Evolutionary conservation across 176 grass and related monocot species (phyloP).

Genomic region (Zizania latifolia): DNA sequence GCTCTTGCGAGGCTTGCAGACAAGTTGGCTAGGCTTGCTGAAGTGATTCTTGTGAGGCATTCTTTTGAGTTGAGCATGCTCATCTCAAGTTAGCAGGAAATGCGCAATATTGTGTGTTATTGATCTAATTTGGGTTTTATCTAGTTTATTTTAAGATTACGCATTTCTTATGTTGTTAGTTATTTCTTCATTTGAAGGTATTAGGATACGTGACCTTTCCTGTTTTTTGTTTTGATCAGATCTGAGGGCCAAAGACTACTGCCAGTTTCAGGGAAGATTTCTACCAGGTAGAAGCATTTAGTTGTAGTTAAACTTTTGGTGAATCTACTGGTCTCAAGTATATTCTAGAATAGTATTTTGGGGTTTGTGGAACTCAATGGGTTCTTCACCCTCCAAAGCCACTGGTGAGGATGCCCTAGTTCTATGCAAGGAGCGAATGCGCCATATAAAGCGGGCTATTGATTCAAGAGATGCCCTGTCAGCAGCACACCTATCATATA

Average conservation of each 20-base stretch:
- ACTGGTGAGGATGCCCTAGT: slow-evolving; percentile 60
- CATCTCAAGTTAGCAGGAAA: background rate
- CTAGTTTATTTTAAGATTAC: background rate
- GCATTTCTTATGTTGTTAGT: background rate
- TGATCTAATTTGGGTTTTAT: background rate
- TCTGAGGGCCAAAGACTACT: background rate
- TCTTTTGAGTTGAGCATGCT: background rate
- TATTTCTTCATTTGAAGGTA: background rate
- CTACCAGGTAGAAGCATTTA: background rate
- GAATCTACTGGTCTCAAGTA: background rate
- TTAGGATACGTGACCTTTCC: background rate
- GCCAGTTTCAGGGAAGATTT: background rate
- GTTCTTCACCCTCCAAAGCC: slow-evolving; percentile 74
- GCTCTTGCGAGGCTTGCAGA: too few species aligned
- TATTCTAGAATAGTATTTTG: background rate
- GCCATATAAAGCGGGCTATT: slow-evolving; percentile 58
- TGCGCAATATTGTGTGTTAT: background rate
- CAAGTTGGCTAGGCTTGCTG: background rate
- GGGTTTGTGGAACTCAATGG: slow-evolving; percentile 41
- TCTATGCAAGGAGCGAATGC: slow-evolving; percentile 85
- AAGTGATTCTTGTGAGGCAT: background rate
- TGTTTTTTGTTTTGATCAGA: background rate
- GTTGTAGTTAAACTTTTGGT: background rate
- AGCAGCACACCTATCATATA: slow-evolving; percentile 75
- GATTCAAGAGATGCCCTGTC: slow-evolving; percentile 73